These are phyloP conservation scores for Coemansia sp. DNA, from an alignment of 192 early-diverging fungal genomes.

Conservation along the genomic window DNA sequence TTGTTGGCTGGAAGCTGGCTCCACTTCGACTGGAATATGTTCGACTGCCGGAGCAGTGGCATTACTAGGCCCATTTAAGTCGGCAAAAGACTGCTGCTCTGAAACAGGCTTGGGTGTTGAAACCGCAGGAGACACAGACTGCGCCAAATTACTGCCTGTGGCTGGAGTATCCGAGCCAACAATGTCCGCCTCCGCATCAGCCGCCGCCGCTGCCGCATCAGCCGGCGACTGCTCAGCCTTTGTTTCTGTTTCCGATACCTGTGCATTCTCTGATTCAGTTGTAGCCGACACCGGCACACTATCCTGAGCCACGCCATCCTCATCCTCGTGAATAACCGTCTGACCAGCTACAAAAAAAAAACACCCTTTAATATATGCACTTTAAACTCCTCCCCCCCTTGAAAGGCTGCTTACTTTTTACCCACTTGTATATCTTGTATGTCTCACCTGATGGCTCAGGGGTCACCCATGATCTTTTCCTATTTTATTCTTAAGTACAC, in stretches of 20 bases:
- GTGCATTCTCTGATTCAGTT: no score
- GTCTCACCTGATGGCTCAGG: constrained; percentile 18
- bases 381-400: not conserved
- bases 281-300: not conserved
- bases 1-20: no score
- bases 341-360: constrained; percentile 40
- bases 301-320: constrained; percentile 18
- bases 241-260: no score
- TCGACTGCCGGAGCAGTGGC: no score
- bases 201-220: not conserved
- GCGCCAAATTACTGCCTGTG: no score
- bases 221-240: no score
- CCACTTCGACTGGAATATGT: no score
- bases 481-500: constrained; percentile 1
- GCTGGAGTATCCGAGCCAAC: constrained; percentile 6
- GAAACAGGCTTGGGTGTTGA: no score
- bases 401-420: constrained; percentile 38
- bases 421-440: constrained; percentile 37
- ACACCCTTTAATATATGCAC: constrained; percentile 37
- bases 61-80: no score
- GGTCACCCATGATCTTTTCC: constrained; percentile 29
- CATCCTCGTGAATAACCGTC: constrained; percentile 51
- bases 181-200: not conserved
- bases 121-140: no score
- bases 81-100: no score